Evolutionary conservation across 1,139 yeast genomes (phyloP).

Genomic region (Arxiozyma heterogenica): DNA sequence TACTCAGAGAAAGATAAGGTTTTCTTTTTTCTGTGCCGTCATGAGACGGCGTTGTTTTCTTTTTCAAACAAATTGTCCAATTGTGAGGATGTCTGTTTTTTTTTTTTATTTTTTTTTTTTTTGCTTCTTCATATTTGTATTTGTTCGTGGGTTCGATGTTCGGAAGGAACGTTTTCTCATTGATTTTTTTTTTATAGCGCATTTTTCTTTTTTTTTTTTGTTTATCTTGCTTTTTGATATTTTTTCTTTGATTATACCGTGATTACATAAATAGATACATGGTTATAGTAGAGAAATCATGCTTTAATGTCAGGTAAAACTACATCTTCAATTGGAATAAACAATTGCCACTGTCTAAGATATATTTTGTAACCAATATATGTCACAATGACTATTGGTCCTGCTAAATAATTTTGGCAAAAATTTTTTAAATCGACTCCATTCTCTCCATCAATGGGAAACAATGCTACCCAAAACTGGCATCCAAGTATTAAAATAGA

Average conservation of each 20-base stretch:
- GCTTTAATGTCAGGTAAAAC: slow-evolving; percentile 1
- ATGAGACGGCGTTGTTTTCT: too few relatives aligned
- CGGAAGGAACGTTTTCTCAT: neutral
- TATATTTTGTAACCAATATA: slow-evolving; percentile 42
- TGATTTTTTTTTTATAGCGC: too few relatives aligned
- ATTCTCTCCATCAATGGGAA: slow-evolving; percentile 46
- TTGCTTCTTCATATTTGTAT: too few relatives aligned
- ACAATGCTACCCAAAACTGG: slow-evolving; percentile 69
- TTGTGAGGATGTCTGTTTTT: too few relatives aligned
- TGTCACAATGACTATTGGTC: slow-evolving; percentile 40
- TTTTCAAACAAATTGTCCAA: too few relatives aligned
- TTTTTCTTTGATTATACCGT: too few relatives aligned
- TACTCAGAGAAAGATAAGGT: too few relatives aligned
- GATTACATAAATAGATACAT: too few relatives aligned
- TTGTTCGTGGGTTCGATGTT: neutral
- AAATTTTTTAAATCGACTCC: slow-evolving; percentile 38
- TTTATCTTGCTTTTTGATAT: too few relatives aligned
- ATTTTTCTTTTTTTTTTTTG: too few relatives aligned
- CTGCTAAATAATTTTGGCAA: slow-evolving; percentile 46
- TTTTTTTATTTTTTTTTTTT: too few relatives aligned
- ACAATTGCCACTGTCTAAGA: slow-evolving; percentile 35
- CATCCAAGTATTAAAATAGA: slow-evolving; percentile 56
- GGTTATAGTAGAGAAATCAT: neutral
- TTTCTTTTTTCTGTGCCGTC: too few relatives aligned
- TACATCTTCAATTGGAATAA: slow-evolving; percentile 35